phyloP scores from a whole-genome alignment of 2,329 filamentous ascomycete species.

The Cladosporium sp. region DNA sequence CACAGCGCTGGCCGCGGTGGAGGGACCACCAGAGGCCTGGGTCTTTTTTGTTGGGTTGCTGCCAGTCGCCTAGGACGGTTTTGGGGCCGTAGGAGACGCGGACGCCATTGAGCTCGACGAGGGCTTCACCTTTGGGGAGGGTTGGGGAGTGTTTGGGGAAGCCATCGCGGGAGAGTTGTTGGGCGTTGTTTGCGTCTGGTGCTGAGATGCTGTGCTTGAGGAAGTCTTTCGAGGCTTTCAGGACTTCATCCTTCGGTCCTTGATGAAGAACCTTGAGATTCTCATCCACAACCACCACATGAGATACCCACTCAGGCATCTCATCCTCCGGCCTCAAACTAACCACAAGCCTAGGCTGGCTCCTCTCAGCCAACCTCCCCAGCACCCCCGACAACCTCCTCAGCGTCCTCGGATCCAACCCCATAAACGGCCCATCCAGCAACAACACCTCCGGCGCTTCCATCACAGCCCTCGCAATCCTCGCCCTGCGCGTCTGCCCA shows the following conservation, averaged over 20 bases:
- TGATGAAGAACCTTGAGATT: constrained; percentile 66
- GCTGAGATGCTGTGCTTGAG: background rate
- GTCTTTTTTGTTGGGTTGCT: constrained; percentile 54
- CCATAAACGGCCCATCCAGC: constrained; percentile 95
- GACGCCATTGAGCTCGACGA: constrained; percentile 88
- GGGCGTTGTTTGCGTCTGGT: constrained; percentile 29
- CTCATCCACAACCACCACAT: constrained; percentile 71
- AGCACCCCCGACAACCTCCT: constrained; percentile 71
- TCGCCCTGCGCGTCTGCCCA: constrained; percentile 82
- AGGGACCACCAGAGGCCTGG: constrained; percentile 80
- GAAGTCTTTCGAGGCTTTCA: constrained; percentile 36
- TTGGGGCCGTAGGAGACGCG: constrained; percentile 78
- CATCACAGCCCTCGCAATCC: constrained; percentile 84
- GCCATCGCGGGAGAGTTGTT: constrained; percentile 36
- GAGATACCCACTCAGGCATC: constrained; percentile 87
- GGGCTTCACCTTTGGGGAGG: constrained; percentile 59
- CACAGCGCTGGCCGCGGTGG: constrained; percentile 82
- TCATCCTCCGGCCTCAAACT: constrained; percentile 82
- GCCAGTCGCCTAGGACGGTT: constrained; percentile 79
- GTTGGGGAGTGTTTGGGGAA: constrained; percentile 30
- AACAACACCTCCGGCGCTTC: constrained; percentile 77
- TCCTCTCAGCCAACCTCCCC: constrained; percentile 64
- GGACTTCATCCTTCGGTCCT: constrained; percentile 65
- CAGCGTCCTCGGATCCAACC: constrained; percentile 82
- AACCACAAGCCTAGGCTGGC: constrained; percentile 72